Evolutionary conservation across 306 rosid genomes (phyloP).

Genomic region (Arachis hypogaea): DNA sequence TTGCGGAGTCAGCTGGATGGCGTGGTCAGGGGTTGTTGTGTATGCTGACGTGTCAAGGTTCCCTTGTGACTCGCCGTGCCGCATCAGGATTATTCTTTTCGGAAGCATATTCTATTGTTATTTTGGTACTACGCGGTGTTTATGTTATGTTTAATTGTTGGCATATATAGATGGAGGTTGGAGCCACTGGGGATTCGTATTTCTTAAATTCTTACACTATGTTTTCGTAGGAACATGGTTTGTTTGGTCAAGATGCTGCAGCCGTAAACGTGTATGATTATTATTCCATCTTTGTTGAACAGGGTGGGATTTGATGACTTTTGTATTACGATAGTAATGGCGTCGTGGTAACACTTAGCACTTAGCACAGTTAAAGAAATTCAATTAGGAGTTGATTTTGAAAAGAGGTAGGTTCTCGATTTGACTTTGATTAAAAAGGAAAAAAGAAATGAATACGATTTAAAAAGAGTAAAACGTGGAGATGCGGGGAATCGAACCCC

Average conservation of each 20-base stretch:
- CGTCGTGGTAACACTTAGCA: too few species aligned
- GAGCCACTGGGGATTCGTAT: background rate
- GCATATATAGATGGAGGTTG: background rate
- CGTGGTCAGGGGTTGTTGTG: constrained; percentile 75
- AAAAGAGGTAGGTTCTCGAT: too few species aligned
- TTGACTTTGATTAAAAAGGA: too few species aligned
- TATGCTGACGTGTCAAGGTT: constrained; percentile 78
- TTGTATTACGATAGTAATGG: too few species aligned
- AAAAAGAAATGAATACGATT: too few species aligned
- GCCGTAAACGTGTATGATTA: background rate
- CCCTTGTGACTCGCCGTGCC: constrained; percentile 90
- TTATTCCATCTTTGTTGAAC: background rate
- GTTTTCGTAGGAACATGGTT: background rate
- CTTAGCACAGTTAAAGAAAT: too few species aligned
- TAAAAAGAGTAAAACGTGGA: constrained; percentile 31
- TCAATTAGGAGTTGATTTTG: too few species aligned
- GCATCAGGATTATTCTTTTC: constrained; percentile 78
- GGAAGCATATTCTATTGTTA: constrained; percentile 47
- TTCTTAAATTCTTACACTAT: background rate
- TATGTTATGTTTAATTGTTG: too few species aligned
- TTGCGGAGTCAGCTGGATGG: constrained; percentile 57
- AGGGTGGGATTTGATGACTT: background rate
- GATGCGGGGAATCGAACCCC: constrained; percentile 93
- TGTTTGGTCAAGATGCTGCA: background rate
- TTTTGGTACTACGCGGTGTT: too few species aligned